phyloP scores from a whole-genome alignment of 2,329 filamentous ascomycete species.

The Fusarium succisae region DNA sequence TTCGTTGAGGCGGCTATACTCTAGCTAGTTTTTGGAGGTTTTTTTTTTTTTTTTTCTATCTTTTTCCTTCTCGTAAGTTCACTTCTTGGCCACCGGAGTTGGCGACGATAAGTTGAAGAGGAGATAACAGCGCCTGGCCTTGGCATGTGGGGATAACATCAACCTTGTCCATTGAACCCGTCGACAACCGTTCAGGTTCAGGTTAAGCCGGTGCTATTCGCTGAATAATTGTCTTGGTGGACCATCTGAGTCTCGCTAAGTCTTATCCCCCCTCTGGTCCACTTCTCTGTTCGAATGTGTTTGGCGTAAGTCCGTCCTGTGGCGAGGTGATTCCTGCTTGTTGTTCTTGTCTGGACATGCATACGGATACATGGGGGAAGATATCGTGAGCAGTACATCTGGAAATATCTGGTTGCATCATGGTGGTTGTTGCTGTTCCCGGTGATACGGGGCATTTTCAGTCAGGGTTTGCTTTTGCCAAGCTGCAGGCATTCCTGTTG shows the following conservation, averaged over 20 bases:
- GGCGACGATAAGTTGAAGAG: conserved; percentile 3
- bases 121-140: neutral
- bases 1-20: conserved; percentile 10
- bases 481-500: neutral
- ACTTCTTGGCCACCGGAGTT: conserved; percentile 14
- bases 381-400: conserved; percentile 20
- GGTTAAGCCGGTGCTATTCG: conserved; percentile 2
- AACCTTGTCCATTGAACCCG: conserved; percentile 12
- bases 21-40: neutral
- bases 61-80: neutral
- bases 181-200: conserved; percentile 5
- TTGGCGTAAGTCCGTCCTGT: conserved; percentile 32
- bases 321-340: neutral
- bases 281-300: neutral
- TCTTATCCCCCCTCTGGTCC: neutral
- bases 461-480: neutral
- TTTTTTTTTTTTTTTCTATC: too few species aligned
- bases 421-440: conserved; percentile 27
- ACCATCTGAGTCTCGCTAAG: conserved; percentile 3
- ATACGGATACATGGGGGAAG: conserved; percentile 3
- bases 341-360: neutral
- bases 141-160: conserved; percentile 11
- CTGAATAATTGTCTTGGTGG: neutral
- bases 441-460: neutral
- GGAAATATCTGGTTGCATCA: conserved; percentile 19